These are phyloP conservation scores for Lichtheimia ornata DNA, from an alignment of 371 early-diverging fungal species.

Conservation along the genomic window DNA sequence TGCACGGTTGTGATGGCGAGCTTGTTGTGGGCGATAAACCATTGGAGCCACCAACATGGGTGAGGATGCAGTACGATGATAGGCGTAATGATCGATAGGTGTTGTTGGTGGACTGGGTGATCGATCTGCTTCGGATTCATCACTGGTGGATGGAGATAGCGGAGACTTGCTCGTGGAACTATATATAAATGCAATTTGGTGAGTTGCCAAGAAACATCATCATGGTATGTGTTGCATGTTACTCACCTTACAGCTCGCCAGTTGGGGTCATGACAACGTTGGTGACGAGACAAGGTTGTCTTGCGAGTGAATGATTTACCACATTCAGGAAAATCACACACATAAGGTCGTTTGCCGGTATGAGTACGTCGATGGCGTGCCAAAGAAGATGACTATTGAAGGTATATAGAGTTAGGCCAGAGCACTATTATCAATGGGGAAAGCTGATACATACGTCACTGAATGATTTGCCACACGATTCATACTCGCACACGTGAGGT, in stretches of 20 bases:
- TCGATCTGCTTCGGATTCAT: constrained; percentile 37
- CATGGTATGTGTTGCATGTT: constrained; percentile 2
- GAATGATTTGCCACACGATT: constrained; percentile 59
- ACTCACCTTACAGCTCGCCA: constrained; percentile 18
- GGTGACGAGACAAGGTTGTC: constrained; percentile 65
- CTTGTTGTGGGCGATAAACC: constrained; percentile 21
- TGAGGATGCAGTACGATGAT: constrained; percentile 17
- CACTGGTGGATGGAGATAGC: constrained; percentile 26
- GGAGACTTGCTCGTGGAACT: constrained; percentile 15
- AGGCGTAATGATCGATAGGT: constrained; percentile 24
- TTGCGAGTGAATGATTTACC: constrained; percentile 61
- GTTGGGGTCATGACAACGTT: constrained; percentile 40
- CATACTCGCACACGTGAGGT: constrained; percentile 70
- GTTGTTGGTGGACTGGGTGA: constrained; percentile 31
- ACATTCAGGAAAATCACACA: constrained; percentile 43
- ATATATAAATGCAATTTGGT: neutral
- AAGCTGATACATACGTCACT: constrained; percentile 54
- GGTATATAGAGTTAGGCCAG: neutral
- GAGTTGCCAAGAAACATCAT: neutral
- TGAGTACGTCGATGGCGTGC: constrained; percentile 45
- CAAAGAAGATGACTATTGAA: constrained; percentile 35
- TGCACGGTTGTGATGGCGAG: neutral
- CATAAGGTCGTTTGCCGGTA: constrained; percentile 43
- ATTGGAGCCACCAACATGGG: constrained; percentile 14
- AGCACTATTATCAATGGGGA: neutral